phyloP scores from a whole-genome alignment of 108 stramenopile genomes.

The Pseudonitzschia multiseries region DNA sequence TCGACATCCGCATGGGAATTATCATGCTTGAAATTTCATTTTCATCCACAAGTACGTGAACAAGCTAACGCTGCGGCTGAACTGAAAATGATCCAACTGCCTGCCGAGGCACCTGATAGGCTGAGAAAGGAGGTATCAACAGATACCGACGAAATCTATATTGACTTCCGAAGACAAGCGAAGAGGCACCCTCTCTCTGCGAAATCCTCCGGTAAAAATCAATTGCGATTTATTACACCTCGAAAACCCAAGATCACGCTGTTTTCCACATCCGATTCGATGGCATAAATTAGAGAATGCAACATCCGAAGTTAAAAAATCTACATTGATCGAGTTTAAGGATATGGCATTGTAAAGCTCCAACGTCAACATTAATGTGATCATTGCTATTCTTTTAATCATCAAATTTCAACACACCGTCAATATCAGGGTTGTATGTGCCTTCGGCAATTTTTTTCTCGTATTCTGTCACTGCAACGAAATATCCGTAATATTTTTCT shows the following conservation, averaged over 20 bases:
- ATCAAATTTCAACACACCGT: slow-evolving; percentile 54
- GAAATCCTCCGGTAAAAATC: slow-evolving; percentile 21
- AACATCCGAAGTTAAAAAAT: no score
- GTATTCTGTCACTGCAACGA: slow-evolving; percentile 65
- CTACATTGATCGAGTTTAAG: no score
- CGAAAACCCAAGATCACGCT: slow-evolving; percentile 36
- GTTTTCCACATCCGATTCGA: not conserved
- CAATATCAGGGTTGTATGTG: slow-evolving; percentile 62
- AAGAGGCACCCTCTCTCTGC: slow-evolving; percentile 66
- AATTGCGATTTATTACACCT: slow-evolving; percentile 66
- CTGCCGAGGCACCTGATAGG: slow-evolving; percentile 63
- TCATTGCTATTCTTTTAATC: not conserved
- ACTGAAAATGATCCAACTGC: slow-evolving; percentile 60
- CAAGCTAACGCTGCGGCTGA: slow-evolving; percentile 60
- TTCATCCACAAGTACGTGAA: slow-evolving; percentile 52
- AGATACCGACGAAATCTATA: slow-evolving; percentile 56
- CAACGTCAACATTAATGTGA: no score
- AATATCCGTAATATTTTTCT: slow-evolving; percentile 67
- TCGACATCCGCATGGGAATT: slow-evolving; percentile 85
- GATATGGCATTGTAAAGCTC: no score
- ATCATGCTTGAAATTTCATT: slow-evolving; percentile 62
- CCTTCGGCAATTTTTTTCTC: slow-evolving; percentile 69
- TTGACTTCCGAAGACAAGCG: slow-evolving; percentile 38
- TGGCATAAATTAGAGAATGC: no score
- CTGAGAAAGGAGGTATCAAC: slow-evolving; percentile 39